Evolutionary conservation across 2,329 filamentous ascomycete species (phyloP).

Genomic region (Cercospora canescens): DNA sequence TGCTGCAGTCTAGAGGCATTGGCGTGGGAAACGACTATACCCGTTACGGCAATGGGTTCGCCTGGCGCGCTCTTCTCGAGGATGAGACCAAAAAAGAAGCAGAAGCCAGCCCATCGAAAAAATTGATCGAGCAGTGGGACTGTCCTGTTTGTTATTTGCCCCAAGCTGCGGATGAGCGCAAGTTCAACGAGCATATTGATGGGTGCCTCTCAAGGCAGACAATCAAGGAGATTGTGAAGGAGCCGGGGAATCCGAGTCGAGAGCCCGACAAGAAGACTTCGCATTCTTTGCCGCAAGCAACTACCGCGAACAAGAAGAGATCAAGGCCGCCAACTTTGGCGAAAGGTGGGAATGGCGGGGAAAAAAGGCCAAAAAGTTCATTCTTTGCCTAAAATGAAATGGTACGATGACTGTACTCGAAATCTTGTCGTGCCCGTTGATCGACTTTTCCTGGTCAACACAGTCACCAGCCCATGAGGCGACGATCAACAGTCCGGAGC

Average conservation of each 20-base stretch:
- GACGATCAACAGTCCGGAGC: no score
- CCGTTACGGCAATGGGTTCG: conserved; percentile 36
- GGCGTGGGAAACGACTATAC: conserved; percentile 26
- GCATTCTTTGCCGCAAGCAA: conserved; percentile 16
- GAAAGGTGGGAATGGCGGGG: conserved; percentile 12
- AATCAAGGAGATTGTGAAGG: conserved; percentile 78
- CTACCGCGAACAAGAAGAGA: conserved; percentile 31
- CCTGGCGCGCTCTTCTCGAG: conserved; percentile 36
- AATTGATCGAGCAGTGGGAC: conserved; percentile 61
- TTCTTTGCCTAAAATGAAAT: conserved; percentile 18
- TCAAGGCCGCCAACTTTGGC: conserved; percentile 17
- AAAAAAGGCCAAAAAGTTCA: conserved; percentile 30
- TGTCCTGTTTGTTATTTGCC: conserved; percentile 85
- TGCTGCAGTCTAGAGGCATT: conserved; percentile 9
- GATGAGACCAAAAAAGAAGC: conserved; percentile 33
- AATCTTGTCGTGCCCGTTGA: no score
- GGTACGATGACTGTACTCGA: no score
- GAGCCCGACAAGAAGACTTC: conserved; percentile 6
- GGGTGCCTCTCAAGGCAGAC: conserved; percentile 82
- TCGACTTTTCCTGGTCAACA: no score
- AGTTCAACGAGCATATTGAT: conserved; percentile 91
- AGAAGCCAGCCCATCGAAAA: conserved; percentile 21
- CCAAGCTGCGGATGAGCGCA: conserved; percentile 70
- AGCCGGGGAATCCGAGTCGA: conserved; percentile 27
- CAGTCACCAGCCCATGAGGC: no score